Percentiles rank a stretch among this genome's conserved stretches.
phyloP scores from a whole-genome alignment of 2,329 filamentous ascomycete genomes.

The Penicillium sp. region DNA sequence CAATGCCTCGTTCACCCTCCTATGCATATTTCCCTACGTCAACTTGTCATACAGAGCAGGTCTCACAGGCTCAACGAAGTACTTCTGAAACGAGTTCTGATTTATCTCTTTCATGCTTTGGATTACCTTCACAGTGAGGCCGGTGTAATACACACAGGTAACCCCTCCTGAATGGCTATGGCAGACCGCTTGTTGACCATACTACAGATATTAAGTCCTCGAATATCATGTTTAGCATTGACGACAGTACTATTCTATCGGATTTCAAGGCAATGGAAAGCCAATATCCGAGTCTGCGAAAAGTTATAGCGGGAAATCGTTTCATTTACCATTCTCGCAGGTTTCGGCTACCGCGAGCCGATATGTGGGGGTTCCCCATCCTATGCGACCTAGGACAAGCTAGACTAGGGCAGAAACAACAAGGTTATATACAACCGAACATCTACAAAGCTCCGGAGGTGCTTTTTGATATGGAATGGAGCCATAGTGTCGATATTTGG shows the following conservation, averaged over 20 bases:
- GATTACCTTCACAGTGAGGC: constrained; percentile 39
- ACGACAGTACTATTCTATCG: constrained; percentile 28
- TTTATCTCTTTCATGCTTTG: constrained; percentile 33
- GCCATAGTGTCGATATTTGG: constrained; percentile 51
- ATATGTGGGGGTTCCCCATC: constrained; percentile 26
- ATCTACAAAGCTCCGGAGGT: constrained; percentile 41
- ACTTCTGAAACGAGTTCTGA: constrained; percentile 31
- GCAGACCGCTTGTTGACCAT: constrained; percentile 1
- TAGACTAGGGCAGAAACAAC: constrained; percentile 29
- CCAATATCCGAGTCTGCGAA: constrained; percentile 29
- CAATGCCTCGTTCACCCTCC: constrained; percentile 32
- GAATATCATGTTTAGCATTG: constrained; percentile 41
- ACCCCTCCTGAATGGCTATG: neutral
- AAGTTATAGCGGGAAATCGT: constrained; percentile 25
- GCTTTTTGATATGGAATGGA: constrained; percentile 48
- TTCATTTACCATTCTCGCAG: constrained; percentile 31
- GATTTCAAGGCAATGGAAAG: constrained; percentile 29
- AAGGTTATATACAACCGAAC: constrained; percentile 42
- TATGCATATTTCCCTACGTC: constrained; percentile 31
- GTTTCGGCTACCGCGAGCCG: constrained; percentile 26
- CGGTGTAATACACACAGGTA: constrained; percentile 35
- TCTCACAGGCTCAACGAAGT: constrained; percentile 18
- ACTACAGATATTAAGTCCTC: constrained; percentile 43
- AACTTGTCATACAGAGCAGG: too few species aligned
- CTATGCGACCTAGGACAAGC: constrained; percentile 40